These are phyloP conservation scores for Parathielavia appendiculata DNA, from an alignment of 495 filamentous ascomycete species.

Conservation along the genomic window DNA sequence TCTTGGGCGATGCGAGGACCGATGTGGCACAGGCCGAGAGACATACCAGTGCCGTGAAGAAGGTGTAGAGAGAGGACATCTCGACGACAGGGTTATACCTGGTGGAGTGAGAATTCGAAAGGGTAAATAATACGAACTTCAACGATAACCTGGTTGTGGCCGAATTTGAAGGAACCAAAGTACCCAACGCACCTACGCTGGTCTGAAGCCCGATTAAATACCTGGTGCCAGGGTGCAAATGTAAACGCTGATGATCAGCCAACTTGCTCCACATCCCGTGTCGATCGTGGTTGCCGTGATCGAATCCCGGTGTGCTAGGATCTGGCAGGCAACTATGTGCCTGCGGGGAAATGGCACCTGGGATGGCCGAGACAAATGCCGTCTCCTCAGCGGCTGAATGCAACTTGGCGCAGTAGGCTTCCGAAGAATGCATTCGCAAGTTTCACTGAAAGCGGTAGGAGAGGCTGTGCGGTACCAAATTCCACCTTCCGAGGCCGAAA, in stretches of 20 bases:
- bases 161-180: too few species aligned
- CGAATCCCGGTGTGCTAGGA: background rate
- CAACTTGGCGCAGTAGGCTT: too few species aligned
- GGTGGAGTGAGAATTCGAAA: background rate
- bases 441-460: too few species aligned
- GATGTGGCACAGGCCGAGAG: background rate
- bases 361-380: too few species aligned
- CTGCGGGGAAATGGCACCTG: too few species aligned
- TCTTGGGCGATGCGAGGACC: background rate
- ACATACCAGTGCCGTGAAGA: background rate
- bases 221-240: background rate
- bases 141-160: background rate
- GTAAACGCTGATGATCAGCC: background rate
- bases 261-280: background rate
- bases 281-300: constrained; percentile 3
- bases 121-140: background rate
- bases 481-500: too few species aligned
- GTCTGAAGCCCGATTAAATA: background rate
- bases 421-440: too few species aligned
- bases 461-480: too few species aligned
- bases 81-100: background rate
- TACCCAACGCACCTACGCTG: too few species aligned
- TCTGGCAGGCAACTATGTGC: too few species aligned
- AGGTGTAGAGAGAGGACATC: background rate
- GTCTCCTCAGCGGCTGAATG: too few species aligned